Evolutionary conservation across 2,329 filamentous ascomycete species (phyloP).

Genomic region (Albifimbria verrucaria): DNA sequence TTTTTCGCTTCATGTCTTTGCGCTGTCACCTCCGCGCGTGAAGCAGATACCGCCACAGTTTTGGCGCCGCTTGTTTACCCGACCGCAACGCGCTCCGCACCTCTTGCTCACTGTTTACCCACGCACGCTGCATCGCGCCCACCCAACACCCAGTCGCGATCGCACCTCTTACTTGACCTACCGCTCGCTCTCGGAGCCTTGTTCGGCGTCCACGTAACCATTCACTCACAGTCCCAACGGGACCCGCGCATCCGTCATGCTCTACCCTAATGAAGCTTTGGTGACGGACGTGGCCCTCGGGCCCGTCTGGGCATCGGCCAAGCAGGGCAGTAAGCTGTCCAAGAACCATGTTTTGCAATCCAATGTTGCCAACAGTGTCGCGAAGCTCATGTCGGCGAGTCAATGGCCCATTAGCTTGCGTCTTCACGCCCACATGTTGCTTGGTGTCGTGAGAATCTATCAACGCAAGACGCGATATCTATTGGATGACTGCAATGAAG

Average conservation of each 20-base stretch:
- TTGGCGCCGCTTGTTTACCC: slow-evolving; percentile 28
- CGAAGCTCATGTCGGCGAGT: slow-evolving; percentile 88
- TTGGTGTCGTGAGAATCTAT: slow-evolving; percentile 97
- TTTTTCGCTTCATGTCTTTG: slow-evolving; percentile 23
- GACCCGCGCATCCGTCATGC: slow-evolving; percentile 61
- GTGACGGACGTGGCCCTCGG: slow-evolving; percentile 51
- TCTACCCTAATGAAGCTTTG: slow-evolving; percentile 93
- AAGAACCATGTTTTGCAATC: slow-evolving; percentile 95
- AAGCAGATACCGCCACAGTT: slow-evolving; percentile 21
- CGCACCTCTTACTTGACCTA: slow-evolving; percentile 8
- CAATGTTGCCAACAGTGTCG: slow-evolving; percentile 91
- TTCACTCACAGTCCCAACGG: background rate
- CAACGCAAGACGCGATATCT: slow-evolving; percentile 95
- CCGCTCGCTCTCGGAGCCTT: background rate
- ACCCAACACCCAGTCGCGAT: slow-evolving; percentile 6
- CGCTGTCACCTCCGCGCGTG: slow-evolving; percentile 26
- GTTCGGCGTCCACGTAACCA: background rate
- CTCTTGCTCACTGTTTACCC: slow-evolving; percentile 27
- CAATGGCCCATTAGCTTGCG: slow-evolving; percentile 94
- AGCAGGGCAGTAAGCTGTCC: slow-evolving; percentile 90
- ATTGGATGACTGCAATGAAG: slow-evolving; percentile 95
- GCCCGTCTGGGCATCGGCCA: slow-evolving; percentile 96
- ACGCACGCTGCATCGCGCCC: slow-evolving; percentile 18
- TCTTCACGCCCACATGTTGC: slow-evolving; percentile 86
- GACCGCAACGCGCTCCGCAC: slow-evolving; percentile 23